phyloP scores from a whole-genome alignment of 2,329 filamentous ascomycete species.

The Penicillium sp. region DNA sequence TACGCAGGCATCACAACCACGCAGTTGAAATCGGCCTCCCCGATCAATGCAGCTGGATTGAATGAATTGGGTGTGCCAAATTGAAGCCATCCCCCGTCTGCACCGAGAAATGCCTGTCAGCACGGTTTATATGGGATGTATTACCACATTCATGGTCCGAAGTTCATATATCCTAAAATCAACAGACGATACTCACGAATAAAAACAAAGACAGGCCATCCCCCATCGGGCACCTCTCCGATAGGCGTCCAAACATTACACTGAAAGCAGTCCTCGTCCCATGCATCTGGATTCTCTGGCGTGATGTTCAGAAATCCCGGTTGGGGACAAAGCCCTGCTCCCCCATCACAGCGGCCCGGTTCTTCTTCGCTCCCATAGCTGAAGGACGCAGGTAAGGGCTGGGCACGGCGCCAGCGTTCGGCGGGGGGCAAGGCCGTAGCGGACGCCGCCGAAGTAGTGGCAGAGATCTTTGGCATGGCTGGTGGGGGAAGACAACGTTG shows the following conservation, averaged over 20 bases:
- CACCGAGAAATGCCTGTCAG: background rate
- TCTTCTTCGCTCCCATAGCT: conserved; percentile 44
- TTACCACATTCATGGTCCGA: background rate
- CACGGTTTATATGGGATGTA: background rate
- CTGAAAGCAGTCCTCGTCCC: conserved; percentile 49
- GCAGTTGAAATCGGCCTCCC: conserved; percentile 42
- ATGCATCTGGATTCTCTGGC: conserved; percentile 25
- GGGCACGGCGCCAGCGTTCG: conserved; percentile 45
- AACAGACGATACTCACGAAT: conserved; percentile 39
- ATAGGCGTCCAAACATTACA: conserved; percentile 49
- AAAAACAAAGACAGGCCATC: conserved; percentile 53
- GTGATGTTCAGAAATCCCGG: conserved; percentile 29
- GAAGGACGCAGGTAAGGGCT: conserved; percentile 41
- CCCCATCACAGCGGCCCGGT: conserved; percentile 40
- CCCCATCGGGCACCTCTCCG: conserved; percentile 35
- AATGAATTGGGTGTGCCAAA: conserved; percentile 45
- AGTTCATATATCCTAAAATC: too few relatives aligned
- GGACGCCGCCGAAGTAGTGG: conserved; percentile 49
- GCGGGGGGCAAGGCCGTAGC: conserved; percentile 47
- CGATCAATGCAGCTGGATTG: conserved; percentile 40
- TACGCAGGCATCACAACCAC: conserved; percentile 51
- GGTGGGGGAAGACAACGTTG: conserved; percentile 20
- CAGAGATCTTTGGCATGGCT: conserved; percentile 31
- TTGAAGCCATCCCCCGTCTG: conserved; percentile 52
- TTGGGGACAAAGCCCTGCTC: conserved; percentile 44